phyloP scores from a whole-genome alignment of 2,329 filamentous ascomycete genomes.

The Nemania abortiva region DNA sequence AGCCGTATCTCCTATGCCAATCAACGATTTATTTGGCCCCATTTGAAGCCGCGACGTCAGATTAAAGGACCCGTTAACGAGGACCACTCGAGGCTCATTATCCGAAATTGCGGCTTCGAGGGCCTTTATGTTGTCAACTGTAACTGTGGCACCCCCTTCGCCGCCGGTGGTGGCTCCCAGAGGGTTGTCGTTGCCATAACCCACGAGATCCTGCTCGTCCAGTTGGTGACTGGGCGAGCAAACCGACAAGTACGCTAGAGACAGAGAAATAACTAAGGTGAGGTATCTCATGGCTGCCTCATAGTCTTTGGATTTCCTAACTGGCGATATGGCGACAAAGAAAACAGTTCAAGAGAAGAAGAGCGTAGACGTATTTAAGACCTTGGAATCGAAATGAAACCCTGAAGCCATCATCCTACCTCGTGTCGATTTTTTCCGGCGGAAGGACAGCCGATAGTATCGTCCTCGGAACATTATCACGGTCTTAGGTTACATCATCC shows the following conservation, averaged over 20 bases:
- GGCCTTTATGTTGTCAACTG: constrained; percentile 20
- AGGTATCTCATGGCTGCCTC: constrained; percentile 5
- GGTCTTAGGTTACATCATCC: not conserved
- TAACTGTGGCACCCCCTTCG: constrained; percentile 7
- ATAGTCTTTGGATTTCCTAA: not conserved
- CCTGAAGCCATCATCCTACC: not conserved
- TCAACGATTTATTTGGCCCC: constrained; percentile 32
- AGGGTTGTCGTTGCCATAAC: constrained; percentile 24
- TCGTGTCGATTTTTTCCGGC: constrained; percentile 5
- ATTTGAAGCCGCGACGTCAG: constrained; percentile 22
- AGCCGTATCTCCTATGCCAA: constrained; percentile 18
- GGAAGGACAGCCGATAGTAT: not conserved
- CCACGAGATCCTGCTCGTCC: constrained; percentile 1
- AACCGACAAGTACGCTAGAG: not conserved
- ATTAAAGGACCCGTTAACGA: constrained; percentile 28
- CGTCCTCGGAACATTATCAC: not conserved
- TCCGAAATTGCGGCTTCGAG: constrained; percentile 12
- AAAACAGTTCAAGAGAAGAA: not conserved
- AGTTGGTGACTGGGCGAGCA: not conserved
- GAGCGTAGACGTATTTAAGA: not conserved
- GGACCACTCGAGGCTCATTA: constrained; percentile 17
- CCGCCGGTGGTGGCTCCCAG: constrained; percentile 22
- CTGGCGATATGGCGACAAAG: not conserved
- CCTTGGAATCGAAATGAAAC: not conserved
- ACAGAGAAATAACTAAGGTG: not conserved